Percentiles rank a stretch among this genome's conserved stretches.
phyloP scores from a whole-genome alignment of 805 yeast species.

The Lachancea sp. region DNA sequence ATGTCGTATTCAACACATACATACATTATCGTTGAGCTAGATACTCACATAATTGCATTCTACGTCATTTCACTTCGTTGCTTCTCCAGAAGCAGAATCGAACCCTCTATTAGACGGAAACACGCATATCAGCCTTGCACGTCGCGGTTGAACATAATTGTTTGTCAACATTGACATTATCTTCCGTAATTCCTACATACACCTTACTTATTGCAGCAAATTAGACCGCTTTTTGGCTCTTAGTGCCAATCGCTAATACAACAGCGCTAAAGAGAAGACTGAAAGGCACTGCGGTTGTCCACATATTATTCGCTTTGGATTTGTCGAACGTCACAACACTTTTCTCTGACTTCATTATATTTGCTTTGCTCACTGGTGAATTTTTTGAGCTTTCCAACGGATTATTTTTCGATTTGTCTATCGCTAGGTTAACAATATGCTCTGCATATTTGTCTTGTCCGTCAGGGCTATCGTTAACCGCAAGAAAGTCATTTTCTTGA shows the following conservation, averaged over 20 bases:
- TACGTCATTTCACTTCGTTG: neutral
- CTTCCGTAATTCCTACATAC: too few species aligned
- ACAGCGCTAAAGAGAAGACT: neutral
- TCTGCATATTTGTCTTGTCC: conserved; percentile 9
- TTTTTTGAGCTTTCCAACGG: neutral
- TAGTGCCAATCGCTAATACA: neutral
- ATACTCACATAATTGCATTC: neutral
- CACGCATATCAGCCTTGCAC: too few species aligned
- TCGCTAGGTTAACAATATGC: conserved; percentile 15
- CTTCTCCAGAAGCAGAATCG: neutral
- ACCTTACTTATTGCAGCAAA: too few species aligned
- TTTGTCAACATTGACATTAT: too few species aligned
- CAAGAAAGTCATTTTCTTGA: neutral
- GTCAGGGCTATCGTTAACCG: neutral
- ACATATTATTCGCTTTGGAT: neutral
- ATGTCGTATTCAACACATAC: neutral
- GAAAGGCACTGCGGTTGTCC: neutral
- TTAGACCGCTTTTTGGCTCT: neutral
- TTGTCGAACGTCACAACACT: conserved; percentile 1
- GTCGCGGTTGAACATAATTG: too few species aligned
- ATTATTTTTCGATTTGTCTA: conserved; percentile 7
- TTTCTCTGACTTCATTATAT: neutral
- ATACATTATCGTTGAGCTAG: neutral
- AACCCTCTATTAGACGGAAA: too few species aligned
- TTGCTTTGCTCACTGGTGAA: conserved; percentile 1